Conservation (phyloP, 768 basidiomycete genomes). For the Boletales sp. region DNA sequence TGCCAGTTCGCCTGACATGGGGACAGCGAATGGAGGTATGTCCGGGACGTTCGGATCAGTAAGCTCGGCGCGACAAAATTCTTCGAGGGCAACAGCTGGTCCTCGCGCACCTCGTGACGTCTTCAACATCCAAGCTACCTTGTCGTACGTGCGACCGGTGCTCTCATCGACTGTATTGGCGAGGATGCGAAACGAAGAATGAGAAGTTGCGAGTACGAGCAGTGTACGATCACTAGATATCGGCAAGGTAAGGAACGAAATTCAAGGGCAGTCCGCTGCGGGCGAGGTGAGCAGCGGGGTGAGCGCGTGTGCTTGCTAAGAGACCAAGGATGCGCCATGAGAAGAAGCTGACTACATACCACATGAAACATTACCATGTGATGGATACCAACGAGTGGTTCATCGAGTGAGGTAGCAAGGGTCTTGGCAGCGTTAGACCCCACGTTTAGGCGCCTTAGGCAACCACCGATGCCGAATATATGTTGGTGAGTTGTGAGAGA, state of each 20-base stretch:
- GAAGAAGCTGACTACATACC: background rate
- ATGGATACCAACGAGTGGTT: constrained; percentile 87
- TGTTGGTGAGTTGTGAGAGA: background rate
- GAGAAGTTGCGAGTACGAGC: constrained; percentile 67
- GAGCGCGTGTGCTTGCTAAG: constrained; percentile 89
- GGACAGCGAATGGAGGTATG: constrained; percentile 41
- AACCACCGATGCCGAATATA: constrained; percentile 66
- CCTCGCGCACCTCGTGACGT: constrained; percentile 63
- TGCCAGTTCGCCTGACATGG: constrained; percentile 50
- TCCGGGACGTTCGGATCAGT: constrained; percentile 23
- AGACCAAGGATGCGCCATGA: background rate
- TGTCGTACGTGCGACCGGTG: constrained; percentile 81
- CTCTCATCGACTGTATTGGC: constrained; percentile 73
- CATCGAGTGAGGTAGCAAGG: constrained; percentile 70
- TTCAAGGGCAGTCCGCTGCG: constrained; percentile 43
- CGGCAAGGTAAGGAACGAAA: constrained; percentile 86
- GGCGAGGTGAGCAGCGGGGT: constrained; percentile 69
- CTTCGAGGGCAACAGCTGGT: constrained; percentile 80
- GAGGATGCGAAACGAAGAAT: constrained; percentile 59
- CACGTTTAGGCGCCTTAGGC: constrained; percentile 52
- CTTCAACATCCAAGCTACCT: constrained; percentile 65
- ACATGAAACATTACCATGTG: constrained; percentile 70
- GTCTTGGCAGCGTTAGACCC: constrained; percentile 82
- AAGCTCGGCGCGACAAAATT: constrained; percentile 45
- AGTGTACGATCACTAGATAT: constrained; percentile 95